Evolutionary conservation across 305 asterid genomes (phyloP), one percentile per base, ranked within the genome.

Genomic region (Lippia alba): DNA sequence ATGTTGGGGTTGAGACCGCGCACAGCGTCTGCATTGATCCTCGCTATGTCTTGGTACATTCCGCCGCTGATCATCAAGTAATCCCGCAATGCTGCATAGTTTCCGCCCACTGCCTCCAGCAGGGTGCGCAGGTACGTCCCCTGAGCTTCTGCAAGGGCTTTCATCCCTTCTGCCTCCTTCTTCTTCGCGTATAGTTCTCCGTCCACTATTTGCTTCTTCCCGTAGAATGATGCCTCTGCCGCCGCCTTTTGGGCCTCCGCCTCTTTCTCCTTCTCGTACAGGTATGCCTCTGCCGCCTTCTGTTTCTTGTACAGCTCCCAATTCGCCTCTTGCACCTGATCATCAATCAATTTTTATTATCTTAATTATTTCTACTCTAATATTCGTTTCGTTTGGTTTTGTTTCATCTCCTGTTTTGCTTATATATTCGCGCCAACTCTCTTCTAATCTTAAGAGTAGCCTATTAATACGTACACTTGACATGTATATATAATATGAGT

Each of bases 301-400:
- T 84, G 86, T 18, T 81, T 75, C 82, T 72, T 73, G 80, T 84
- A 84, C 2, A 84, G 75, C 70, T 75, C 89, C 82, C 83, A 82
- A 8, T 84, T 81, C 12, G 86, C 85, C 50, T 79, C 85, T 61
- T 84, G 83, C 41, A 81, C 83, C n/a, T n/a, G n/a, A n/a, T n/a
- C n/a, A n/a, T n/a, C n/a, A n/a, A n/a, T n/a, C n/a, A n/a, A n/a
- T n/a, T n/a, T n/a, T n/a, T n/a, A n/a, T n/a, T n/a, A n/a, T n/a
- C n/a, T n/a, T n/a, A n/a, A n/a, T n/a, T n/a, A n/a, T n/a, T n/a
- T n/a, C n/a, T n/a, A n/a, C n/a, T n/a, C n/a, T n/a, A n/a, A n/a
- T n/a, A n/a, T n/a, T n/a, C n/a, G n/a, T n/a, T n/a, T n/a, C n/a
- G n/a, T n/a, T n/a, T n/a, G n/a, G n/a, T n/a, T n/a, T n/a, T n/a